Conservation (phyloP, 495 filamentous ascomycete genomes). For the Lophium mytilinum region DNA sequence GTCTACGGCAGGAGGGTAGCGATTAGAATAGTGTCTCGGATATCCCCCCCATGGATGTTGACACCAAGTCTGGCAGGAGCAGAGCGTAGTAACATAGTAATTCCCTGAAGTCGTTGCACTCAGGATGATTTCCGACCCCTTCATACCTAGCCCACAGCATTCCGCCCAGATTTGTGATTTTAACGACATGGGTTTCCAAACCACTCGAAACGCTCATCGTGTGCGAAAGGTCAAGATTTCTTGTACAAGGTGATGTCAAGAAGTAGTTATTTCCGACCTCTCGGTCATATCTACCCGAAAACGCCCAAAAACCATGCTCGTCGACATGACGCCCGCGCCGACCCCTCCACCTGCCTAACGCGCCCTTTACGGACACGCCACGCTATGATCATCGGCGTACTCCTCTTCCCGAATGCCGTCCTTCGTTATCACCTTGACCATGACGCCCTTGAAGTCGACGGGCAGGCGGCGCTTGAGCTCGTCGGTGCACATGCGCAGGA, state of each 20-base stretch:
- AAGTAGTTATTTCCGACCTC: neutral
- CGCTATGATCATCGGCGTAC: constrained; percentile 69
- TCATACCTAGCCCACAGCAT: too few species aligned
- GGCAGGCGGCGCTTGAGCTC: constrained; percentile 93
- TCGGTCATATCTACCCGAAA: neutral
- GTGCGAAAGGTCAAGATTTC: too few species aligned
- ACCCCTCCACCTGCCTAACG: neutral
- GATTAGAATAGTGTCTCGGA: too few species aligned
- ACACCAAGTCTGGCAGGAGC: too few species aligned
- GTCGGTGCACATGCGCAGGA: constrained; percentile 88
- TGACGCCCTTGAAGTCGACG: constrained; percentile 91
- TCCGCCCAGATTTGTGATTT: too few species aligned
- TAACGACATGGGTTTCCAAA: too few species aligned
- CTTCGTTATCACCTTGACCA: constrained; percentile 89
- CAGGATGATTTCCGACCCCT: too few species aligned
- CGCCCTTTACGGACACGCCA: constrained; percentile 54
- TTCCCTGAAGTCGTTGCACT: too few species aligned
- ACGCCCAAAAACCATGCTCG: neutral
- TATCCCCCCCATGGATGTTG: too few species aligned
- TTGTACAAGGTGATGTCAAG: neutral
- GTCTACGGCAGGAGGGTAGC: too few species aligned
- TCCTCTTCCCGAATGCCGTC: constrained; percentile 77
- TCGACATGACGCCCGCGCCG: neutral
- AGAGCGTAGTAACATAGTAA: too few species aligned
- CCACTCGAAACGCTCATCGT: too few species aligned